Evolutionary conservation across 352 stramenopile species (phyloP), one percentile per base, ranked within the genome.

Genomic region (Pilasporangium apinafurcum): DNA sequence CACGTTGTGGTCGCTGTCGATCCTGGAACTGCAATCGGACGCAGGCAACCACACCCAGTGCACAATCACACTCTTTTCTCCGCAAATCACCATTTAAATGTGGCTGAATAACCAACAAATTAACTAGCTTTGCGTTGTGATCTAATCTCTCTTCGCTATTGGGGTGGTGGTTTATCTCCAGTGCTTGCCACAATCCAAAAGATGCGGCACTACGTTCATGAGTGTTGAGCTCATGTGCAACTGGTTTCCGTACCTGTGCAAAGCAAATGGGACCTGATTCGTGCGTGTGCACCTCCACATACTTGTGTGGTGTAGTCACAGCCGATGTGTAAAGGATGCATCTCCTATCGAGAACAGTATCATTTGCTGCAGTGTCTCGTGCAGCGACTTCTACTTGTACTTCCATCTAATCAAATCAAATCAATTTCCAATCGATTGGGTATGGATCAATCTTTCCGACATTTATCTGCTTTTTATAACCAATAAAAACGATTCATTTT

Each of bases 11-110:
- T 39, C 44, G 65, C 8, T 22, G 20, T 1, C 67, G 66, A 18
- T 63, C 37, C 18, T 60, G 26, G 46, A 87, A 78, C 20, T 44
- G 18, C 41, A 87, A 42, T 28, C 53, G 34, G 4, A 82, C 35
- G 5, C 36, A 46, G 1, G 25, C 43, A 22, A 83, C 43, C 1
- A 39, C 16, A 0, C 60, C 66, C 4, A 21, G 46, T 54, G 39
- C 68, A 80, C 20, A 51, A 52, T 44, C 65, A 76, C n/a, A 41
- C 18, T 8, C 10, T 40, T 37, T 13, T 6, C 31, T n/a, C n/a
- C n/a, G n/a, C n/a, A n/a, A n/a, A n/a, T n/a, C n/a, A n/a, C n/a
- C n/a, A n/a, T n/a, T n/a, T n/a, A n/a, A n/a, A n/a, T n/a, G n/a
- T n/a, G n/a, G n/a, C n/a, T n/a, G n/a, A n/a, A n/a, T n/a, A n/a